phyloP scores from a whole-genome alignment of 148 eudicot species.

The Rhododendron mucronatum region DNA sequence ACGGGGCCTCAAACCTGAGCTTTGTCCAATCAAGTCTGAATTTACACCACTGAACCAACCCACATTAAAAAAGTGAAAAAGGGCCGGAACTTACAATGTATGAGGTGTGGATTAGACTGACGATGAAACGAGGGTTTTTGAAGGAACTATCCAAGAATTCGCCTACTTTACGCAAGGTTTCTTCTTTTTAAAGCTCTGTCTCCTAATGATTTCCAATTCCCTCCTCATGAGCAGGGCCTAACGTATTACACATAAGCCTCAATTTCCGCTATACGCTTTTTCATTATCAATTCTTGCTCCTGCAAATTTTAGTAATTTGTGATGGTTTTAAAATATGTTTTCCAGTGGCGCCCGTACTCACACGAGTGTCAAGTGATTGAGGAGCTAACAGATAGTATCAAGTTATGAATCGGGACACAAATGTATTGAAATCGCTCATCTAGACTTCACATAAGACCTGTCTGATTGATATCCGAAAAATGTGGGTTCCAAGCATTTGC shows the following conservation, averaged over 20 bases:
- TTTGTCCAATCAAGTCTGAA: background rate
- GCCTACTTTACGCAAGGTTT: background rate
- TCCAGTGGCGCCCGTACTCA: too few species aligned
- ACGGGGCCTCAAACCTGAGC: too few species aligned
- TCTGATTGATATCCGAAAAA: background rate
- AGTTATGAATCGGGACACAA: background rate
- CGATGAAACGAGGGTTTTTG: background rate
- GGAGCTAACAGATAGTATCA: background rate
- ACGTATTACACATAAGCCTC: background rate
- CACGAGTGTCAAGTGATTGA: too few species aligned
- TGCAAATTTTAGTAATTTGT: background rate
- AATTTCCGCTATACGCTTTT: background rate
- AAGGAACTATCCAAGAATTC: background rate
- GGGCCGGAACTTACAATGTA: background rate
- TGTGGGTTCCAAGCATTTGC: background rate
- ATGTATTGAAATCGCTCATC: too few species aligned
- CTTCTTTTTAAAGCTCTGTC: background rate
- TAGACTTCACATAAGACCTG: background rate
- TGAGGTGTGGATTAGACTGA: background rate
- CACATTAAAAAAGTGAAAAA: background rate
- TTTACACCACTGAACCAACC: background rate
- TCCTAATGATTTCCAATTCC: too few species aligned
- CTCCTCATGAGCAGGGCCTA: background rate
- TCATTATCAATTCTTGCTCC: background rate
- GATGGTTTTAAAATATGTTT: too few species aligned